Evolutionary conservation across 208 protist genomes (phyloP).

Genomic region (Wallacemonas sp.): DNA sequence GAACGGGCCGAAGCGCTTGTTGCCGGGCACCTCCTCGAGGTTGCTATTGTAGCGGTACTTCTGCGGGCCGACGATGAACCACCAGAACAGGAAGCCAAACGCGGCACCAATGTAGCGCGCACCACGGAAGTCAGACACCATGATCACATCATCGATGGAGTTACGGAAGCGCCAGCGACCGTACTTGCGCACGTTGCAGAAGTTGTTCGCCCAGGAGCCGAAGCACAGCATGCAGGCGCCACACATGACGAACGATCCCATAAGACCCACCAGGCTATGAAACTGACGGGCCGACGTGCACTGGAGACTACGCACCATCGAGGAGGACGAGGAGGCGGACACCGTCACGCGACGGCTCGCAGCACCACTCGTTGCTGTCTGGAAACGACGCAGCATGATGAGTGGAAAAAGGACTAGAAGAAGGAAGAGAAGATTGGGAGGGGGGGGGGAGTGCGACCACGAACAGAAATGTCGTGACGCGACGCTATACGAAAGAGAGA

Average conservation of each 20-base stretch:
- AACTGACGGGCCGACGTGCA: conserved; percentile 30
- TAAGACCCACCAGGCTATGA: conserved; percentile 57
- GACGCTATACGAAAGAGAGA: not conserved
- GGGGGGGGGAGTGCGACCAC: not conserved
- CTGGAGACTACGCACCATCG: conserved; percentile 16
- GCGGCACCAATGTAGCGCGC: conserved; percentile 76
- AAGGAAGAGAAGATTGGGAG: conserved; percentile 4
- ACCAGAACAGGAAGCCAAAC: conserved; percentile 82
- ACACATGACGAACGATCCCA: conserved; percentile 66
- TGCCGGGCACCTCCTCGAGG: conserved; percentile 75
- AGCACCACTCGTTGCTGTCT: conserved; percentile 19
- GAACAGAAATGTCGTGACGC: not conserved
- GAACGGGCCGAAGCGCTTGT: conserved; percentile 78
- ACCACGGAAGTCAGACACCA: conserved; percentile 80
- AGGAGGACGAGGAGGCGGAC: conserved; percentile 3
- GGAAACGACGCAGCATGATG: conserved; percentile 47
- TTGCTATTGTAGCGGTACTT: conserved; percentile 84
- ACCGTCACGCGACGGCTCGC: conserved; percentile 5
- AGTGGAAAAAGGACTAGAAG: not conserved
- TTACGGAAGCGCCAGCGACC: conserved; percentile 87
- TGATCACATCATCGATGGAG: conserved; percentile 83
- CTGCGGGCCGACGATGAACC: conserved; percentile 83
- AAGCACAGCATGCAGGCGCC: conserved; percentile 77
- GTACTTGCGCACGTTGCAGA: conserved; percentile 85
- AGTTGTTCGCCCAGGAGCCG: conserved; percentile 85